Conservation (phyloP, 139 green algal species). For the Pycnococcus provasolii region DNA sequence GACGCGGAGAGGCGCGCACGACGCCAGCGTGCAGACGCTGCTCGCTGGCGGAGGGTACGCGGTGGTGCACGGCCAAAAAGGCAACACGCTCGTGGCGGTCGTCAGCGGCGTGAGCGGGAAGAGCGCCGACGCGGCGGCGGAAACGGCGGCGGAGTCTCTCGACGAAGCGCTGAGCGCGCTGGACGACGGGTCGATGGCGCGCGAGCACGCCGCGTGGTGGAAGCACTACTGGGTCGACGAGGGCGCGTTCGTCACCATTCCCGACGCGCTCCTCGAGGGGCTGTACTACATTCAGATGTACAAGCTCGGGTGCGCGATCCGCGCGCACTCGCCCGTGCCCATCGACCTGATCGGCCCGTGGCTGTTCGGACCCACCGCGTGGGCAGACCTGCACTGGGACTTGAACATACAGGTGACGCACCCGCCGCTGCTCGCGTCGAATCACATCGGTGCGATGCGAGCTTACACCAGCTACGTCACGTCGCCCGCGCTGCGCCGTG, state of each 20-base stretch:
- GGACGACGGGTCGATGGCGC: no score
- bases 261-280: neutral
- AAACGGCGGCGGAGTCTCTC: neutral
- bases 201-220: neutral
- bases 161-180: no score
- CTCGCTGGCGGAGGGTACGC: neutral
- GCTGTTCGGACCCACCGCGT: conserved; percentile 8
- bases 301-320: conserved; percentile 8
- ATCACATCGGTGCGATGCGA: no score
- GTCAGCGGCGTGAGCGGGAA: neutral
- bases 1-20: no score
- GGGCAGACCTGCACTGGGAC: conserved; percentile 13
- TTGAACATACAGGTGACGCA: conserved; percentile 3
- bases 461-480: no score
- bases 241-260: conserved; percentile 6
- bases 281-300: conserved; percentile 15
- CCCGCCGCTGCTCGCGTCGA: neutral
- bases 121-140: neutral
- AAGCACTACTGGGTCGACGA: neutral
- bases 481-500: no score
- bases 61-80: neutral
- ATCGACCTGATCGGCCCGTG: conserved; percentile 9
- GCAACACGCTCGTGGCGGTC: neutral
- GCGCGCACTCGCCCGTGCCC: neutral
- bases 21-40: neutral